phyloP scores from a whole-genome alignment of 2,329 filamentous ascomycete genomes.

The Eutypella sp. region DNA sequence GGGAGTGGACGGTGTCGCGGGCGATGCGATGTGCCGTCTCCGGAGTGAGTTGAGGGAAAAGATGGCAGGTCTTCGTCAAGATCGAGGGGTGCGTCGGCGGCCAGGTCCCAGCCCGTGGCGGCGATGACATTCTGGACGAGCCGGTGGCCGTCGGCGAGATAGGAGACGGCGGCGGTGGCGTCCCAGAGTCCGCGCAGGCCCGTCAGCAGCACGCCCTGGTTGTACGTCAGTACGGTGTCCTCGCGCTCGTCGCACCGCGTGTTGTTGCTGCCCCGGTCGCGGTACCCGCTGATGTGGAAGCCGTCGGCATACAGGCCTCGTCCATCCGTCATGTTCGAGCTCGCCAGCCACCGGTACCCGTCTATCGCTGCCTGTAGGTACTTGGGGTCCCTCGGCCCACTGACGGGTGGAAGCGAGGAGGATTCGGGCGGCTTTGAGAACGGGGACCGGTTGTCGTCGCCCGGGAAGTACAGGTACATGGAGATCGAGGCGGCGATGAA shows the following conservation, averaged over 20 bases:
- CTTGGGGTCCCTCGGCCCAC: constrained; percentile 46
- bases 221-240: constrained; percentile 92
- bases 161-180: constrained; percentile 65
- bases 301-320: constrained; percentile 79
- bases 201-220: constrained; percentile 85
- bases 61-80: not conserved
- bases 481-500: constrained; percentile 78
- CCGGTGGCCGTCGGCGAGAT: constrained; percentile 73
- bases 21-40: no score
- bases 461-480: constrained; percentile 89
- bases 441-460: constrained; percentile 68
- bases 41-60: no score
- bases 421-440: constrained; percentile 39
- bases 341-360: constrained; percentile 75
- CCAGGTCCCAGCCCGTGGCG: constrained; percentile 70
- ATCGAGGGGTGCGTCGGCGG: constrained; percentile 37
- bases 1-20: constrained; percentile 35
- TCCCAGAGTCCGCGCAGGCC: constrained; percentile 77
- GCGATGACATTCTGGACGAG: constrained; percentile 68
- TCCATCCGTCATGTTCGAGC: constrained; percentile 74
- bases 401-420: no score
- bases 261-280: constrained; percentile 56
- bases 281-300: constrained; percentile 73
- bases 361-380: constrained; percentile 71
- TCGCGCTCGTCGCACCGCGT: constrained; percentile 74